Evolutionary conservation across 1,284 basidiomycete genomes (phyloP), one percentile per base, ranked within the genome.

Genomic region (Malassezia sympodialis): DNA sequence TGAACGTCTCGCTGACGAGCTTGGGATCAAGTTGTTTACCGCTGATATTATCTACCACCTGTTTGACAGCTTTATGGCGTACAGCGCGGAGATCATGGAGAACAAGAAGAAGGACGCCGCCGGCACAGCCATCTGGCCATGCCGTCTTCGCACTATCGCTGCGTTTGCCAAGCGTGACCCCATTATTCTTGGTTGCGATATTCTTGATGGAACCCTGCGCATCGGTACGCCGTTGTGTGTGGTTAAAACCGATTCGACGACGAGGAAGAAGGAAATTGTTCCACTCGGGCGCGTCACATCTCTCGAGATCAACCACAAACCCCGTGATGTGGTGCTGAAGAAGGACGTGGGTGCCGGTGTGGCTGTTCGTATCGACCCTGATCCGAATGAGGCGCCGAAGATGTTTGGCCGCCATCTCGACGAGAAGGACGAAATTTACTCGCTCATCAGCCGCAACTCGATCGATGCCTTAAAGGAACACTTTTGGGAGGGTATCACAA

Each of bases 11-110:
- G 93, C 93, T 1, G 89, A 93, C 56, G 90, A 96, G 73, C 84
- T 90, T 79, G 91, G 91, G 31, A 85, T 98, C 69, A 84, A 83
- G 66, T 78, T 98, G 68, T 98, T 96, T 81, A 91, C 86, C 87
- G 90, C 90, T 64, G 88, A 90, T 72, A 96, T 98, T 76, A 98
- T 99, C 69, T 99, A 99, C 77, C 94, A 98, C 76, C 79, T 99
- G 54, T 96, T 98, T 76, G 94, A 98, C 74, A 84, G 89, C 24
- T 98, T 98, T 79, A 96, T 85, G 45, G 87, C 85, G n/a, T 96
- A 98, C 78, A 93, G 94, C 76, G 81, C 82, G 58, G 87, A 91
- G 77, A 90, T 98, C 53, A 81, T 81, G 61, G 94, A 96, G 76
- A 88, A 87, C n/a, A 91, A 90, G 77, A 82, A 88, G 56, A 83